Percentiles rank a stretch among this genome's conserved stretches.
These are phyloP conservation scores for Paraphoma sp. DNA, from an alignment of 2,329 filamentous ascomycete species.

Conservation along the genomic window DNA sequence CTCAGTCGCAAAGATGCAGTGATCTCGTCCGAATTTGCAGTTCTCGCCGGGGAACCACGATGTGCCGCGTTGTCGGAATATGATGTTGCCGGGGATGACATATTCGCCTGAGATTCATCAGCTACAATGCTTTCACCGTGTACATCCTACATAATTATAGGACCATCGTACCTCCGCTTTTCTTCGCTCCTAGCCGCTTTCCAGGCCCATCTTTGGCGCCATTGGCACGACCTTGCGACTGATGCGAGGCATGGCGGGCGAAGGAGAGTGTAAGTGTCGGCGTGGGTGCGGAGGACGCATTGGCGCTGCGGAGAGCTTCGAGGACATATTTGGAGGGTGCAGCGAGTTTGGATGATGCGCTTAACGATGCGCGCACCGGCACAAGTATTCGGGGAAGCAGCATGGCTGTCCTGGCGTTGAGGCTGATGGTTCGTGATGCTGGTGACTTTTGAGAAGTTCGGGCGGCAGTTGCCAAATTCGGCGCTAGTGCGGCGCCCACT, in stretches of 20 bases:
- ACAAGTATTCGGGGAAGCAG: slow-evolving; percentile 49
- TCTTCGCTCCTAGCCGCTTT: slow-evolving; percentile 94
- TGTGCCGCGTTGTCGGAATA: slow-evolving; percentile 95
- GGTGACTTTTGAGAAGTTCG: slow-evolving; percentile 30
- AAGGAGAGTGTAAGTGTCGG: slow-evolving; percentile 53
- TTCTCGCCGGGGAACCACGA: slow-evolving; percentile 96
- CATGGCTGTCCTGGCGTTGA: slow-evolving; percentile 41
- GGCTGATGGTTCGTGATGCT: background rate
- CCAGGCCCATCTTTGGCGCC: slow-evolving; percentile 73
- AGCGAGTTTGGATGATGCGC: slow-evolving; percentile 24
- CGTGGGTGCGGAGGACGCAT: slow-evolving; percentile 37
- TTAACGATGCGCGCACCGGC: slow-evolving; percentile 42
- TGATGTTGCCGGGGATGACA: slow-evolving; percentile 95
- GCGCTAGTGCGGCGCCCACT: background rate
- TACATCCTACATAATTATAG: too few relatives aligned
- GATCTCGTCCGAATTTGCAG: slow-evolving; percentile 91
- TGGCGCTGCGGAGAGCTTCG: slow-evolving; percentile 40
- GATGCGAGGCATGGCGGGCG: slow-evolving; percentile 68
- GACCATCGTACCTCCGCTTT: slow-evolving; percentile 71
- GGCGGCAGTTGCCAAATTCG: slow-evolving; percentile 7
- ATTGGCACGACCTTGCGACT: slow-evolving; percentile 72
- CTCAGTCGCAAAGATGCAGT: slow-evolving; percentile 88
- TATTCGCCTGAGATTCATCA: slow-evolving; percentile 71
- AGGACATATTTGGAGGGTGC: slow-evolving; percentile 38
- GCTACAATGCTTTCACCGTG: background rate